Conservation (phyloP, 208 protist genomes). For the Acanthamoeba lugdunensis region DNA sequence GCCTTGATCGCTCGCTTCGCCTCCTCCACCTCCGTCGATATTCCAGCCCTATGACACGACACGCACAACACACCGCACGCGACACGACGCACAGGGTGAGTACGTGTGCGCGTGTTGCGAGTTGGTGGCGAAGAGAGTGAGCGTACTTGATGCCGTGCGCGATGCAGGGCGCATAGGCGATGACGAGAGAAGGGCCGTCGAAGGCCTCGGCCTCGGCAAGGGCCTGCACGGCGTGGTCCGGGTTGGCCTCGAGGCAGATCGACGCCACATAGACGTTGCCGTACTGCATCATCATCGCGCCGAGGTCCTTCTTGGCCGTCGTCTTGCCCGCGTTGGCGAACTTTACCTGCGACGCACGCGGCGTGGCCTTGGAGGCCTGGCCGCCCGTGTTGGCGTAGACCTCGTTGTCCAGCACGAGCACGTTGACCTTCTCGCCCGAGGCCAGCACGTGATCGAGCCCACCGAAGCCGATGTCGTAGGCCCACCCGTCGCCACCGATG, state of each 20-base stretch:
- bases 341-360: conserved; percentile 73
- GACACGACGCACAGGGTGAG: neutral
- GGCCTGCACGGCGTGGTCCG: conserved; percentile 73
- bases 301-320: conserved; percentile 83
- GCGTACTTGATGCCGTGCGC: conserved; percentile 76
- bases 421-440: conserved; percentile 79
- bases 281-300: conserved; percentile 80
- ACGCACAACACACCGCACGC: neutral
- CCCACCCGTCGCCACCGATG: conserved; percentile 84
- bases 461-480: conserved; percentile 87
- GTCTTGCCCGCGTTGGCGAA: conserved; percentile 82
- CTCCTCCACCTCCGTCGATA: neutral
- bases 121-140: neutral
- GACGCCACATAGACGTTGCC: conserved; percentile 81
- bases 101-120: too few relatives aligned
- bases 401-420: conserved; percentile 85
- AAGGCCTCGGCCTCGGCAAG: conserved; percentile 82
- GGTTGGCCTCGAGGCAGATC: conserved; percentile 75
- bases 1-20: conserved; percentile 24
- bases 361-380: conserved; percentile 84
- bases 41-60: neutral
- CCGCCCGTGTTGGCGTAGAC: conserved; percentile 88
- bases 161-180: conserved; percentile 84
- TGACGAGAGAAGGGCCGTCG: conserved; percentile 79
- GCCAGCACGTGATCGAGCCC: conserved; percentile 84